phyloP scores from a whole-genome alignment of 495 filamentous ascomycete genomes.

The Talaromyces wortmannii region DNA sequence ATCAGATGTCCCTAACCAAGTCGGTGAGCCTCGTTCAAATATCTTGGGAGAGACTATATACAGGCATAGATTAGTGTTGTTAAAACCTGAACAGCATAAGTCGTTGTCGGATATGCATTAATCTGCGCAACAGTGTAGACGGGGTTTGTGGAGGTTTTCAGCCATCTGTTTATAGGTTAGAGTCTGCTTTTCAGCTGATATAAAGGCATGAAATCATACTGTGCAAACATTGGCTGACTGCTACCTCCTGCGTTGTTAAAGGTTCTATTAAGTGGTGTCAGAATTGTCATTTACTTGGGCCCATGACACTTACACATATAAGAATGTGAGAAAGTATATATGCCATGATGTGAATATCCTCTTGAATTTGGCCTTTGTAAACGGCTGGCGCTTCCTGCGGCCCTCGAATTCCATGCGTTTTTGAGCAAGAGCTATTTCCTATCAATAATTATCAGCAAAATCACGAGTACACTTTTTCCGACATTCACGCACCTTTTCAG shows the following conservation, averaged over 20 bases:
- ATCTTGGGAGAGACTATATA: conserved; percentile 1
- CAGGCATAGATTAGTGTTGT: conserved; percentile 40
- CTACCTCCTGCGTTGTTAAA: conserved; percentile 32
- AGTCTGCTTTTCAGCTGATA: neutral
- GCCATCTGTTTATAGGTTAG: conserved; percentile 14
- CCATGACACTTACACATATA: conserved; percentile 38
- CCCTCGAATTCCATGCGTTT: conserved; percentile 43
- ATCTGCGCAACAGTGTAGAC: conserved; percentile 32
- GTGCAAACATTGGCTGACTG: conserved; percentile 29
- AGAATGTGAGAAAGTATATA: conserved; percentile 36
- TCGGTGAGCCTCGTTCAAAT: neutral
- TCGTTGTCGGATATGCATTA: conserved; percentile 39
- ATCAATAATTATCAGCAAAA: neutral
- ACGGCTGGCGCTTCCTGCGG: conserved; percentile 32
- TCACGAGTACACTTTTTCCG: neutral
- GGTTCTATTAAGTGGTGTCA: conserved; percentile 10
- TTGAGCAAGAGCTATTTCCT: conserved; percentile 37
- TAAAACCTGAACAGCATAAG: conserved; percentile 38
- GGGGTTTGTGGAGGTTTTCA: conserved; percentile 29
- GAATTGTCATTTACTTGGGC: neutral
- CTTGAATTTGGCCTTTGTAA: conserved; percentile 39
- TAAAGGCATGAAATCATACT: conserved; percentile 9
- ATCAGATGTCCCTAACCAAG: conserved; percentile 34
- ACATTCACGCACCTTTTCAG: conserved; percentile 18
- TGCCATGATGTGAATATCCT: conserved; percentile 49